A percentile compares a stretch with the other conserved stretches of the same genome.
These are phyloP conservation scores for Pseudogymnoascus verrucosus DNA, from an alignment of 2,329 filamentous ascomycete species.

Conservation along the genomic window DNA sequence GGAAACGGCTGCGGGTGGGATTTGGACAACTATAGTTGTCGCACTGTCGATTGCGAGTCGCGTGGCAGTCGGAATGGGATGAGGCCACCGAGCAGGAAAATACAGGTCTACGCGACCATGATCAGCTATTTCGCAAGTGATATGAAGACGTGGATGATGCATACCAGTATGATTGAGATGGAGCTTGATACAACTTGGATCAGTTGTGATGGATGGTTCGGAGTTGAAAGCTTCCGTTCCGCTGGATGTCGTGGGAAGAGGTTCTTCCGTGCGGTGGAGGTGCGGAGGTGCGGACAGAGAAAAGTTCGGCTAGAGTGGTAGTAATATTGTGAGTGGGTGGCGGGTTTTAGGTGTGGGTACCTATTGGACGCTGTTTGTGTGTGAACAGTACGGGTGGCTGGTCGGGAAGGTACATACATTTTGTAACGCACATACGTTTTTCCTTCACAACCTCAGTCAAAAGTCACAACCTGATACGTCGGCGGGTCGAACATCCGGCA, in stretches of 20 bases:
- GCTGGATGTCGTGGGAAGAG: conserved; percentile 4
- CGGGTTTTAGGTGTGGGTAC: neutral
- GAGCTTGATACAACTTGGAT: neutral
- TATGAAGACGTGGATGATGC: neutral
- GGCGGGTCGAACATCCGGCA: neutral
- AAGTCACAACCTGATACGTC: neutral
- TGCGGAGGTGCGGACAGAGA: neutral
- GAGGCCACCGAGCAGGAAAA: neutral
- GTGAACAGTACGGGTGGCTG: neutral
- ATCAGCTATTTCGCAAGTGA: neutral
- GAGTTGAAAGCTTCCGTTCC: conserved; percentile 9
- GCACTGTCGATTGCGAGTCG: neutral
- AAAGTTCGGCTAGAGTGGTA: neutral
- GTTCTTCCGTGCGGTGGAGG: conserved; percentile 1
- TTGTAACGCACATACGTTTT: neutral
- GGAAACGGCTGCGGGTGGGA: neutral
- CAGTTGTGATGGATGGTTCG: conserved; percentile 6
- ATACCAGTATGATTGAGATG: conserved; percentile 1
- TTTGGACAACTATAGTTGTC: neutral
- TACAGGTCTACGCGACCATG: conserved; percentile 5
- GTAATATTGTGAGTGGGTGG: conserved; percentile 3
- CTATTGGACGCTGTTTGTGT: neutral
- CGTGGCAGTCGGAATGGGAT: neutral
- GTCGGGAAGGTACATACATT: neutral
- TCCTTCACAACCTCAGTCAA: neutral